Evolutionary conservation across 1,284 basidiomycete species (phyloP).

Genomic region (Leccinum huronense): DNA sequence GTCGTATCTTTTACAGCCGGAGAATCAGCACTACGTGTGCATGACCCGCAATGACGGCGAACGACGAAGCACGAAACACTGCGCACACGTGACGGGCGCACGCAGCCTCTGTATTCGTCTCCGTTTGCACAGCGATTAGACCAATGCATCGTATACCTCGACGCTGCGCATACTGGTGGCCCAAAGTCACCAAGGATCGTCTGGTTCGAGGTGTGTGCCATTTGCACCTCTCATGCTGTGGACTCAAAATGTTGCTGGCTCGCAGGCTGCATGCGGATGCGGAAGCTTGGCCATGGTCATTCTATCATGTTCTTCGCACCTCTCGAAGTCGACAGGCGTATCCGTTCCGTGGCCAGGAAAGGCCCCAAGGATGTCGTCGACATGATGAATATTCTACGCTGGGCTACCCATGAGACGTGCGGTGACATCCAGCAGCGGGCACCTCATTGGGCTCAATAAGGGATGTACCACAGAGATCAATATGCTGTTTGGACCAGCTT

Average conservation of each 20-base stretch:
- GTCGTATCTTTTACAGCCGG: background rate
- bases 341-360: background rate
- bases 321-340: background rate
- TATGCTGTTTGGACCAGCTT: background rate
- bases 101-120: background rate
- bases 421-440: background rate
- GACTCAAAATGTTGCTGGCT: background rate
- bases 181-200: no score
- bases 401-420: background rate
- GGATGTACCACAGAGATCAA: background rate
- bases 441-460: background rate
- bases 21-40: no score
- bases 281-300: background rate
- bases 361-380: background rate
- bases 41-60: no score
- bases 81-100: background rate
- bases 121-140: background rate
- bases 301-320: background rate
- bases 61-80: background rate
- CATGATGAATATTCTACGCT: background rate
- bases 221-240: background rate
- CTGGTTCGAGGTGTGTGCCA: no score
- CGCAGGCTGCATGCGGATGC: background rate
- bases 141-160: background rate
- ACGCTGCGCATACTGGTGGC: background rate